phyloP scores from a whole-genome alignment of 1,284 basidiomycete species.

The Inonotus obliquus region DNA sequence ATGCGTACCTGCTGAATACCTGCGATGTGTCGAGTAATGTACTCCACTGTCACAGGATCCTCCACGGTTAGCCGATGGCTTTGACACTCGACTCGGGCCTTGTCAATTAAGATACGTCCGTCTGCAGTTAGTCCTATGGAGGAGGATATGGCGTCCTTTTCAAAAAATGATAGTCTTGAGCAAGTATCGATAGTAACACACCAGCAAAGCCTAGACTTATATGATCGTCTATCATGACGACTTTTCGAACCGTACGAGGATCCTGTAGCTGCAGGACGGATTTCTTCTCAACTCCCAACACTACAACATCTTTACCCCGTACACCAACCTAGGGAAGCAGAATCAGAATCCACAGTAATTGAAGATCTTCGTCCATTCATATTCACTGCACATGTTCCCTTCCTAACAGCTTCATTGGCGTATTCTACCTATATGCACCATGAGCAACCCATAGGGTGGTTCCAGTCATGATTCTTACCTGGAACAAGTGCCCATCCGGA shows the following conservation, averaged over 20 bases:
- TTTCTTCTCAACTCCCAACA: conserved; percentile 99
- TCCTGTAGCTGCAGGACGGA: conserved; percentile 97
- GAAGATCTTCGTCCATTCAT: background rate
- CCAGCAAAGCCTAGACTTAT: conserved; percentile 97
- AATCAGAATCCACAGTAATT: background rate
- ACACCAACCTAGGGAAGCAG: conserved; percentile 78
- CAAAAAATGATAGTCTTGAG: background rate
- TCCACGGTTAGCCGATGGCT: conserved; percentile 97
- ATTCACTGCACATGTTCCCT: conserved; percentile 94
- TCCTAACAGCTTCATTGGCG: conserved; percentile 93
- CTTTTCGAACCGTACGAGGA: conserved; percentile 95
- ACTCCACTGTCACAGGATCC: conserved; percentile 97
- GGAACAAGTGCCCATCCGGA: conserved; percentile 91
- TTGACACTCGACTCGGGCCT: conserved; percentile 96
- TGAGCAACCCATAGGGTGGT: background rate
- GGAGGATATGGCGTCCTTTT: conserved; percentile 2
- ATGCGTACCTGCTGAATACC: conserved; percentile 88
- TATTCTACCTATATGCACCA: conserved; percentile 82
- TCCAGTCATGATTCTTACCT: conserved; percentile 42
- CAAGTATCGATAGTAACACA: conserved; percentile 33
- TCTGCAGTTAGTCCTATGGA: conserved; percentile 89
- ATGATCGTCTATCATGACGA: conserved; percentile 98
- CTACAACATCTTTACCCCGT: conserved; percentile 90
- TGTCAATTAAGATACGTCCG: conserved; percentile 97
- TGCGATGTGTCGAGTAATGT: conserved; percentile 97